A percentile compares a stretch with the other conserved stretches of the same genome.
phyloP scores from a whole-genome alignment of 441 rosid species.

The Viola pubescens region DNA sequence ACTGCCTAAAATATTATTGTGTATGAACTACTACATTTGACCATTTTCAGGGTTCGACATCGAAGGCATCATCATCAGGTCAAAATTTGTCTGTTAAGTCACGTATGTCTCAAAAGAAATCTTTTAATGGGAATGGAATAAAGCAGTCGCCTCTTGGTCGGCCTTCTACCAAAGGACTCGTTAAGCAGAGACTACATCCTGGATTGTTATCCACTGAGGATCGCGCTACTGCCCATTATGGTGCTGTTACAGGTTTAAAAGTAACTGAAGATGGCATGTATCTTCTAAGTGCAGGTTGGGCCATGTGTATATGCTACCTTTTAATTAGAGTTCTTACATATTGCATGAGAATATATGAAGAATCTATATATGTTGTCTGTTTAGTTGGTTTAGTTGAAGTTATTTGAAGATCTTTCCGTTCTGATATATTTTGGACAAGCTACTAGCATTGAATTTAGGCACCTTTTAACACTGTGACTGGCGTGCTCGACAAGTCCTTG shows the following conservation, averaged over 20 bases:
- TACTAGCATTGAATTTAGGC: too few relatives aligned
- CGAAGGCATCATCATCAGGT: constrained; percentile 34
- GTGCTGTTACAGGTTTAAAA: constrained; percentile 80
- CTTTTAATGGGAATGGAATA: constrained; percentile 43
- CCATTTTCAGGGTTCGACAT: constrained; percentile 34
- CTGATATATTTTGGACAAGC: too few relatives aligned
- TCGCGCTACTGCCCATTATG: constrained; percentile 90
- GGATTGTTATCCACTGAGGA: constrained; percentile 77
- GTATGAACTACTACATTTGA: not conserved
- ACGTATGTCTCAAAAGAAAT: constrained; percentile 35
- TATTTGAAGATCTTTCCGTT: too few relatives aligned
- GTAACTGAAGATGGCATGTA: constrained; percentile 81
- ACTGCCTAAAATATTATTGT: not conserved
- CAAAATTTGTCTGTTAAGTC: constrained; percentile 35
- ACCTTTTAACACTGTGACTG: too few relatives aligned
- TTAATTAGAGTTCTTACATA: too few relatives aligned
- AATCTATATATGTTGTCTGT: too few relatives aligned
- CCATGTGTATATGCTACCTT: constrained; percentile 5
- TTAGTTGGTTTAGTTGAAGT: too few relatives aligned
- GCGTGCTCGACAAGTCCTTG: too few relatives aligned
- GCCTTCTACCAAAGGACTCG: constrained; percentile 42
- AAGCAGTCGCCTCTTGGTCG: constrained; percentile 49
- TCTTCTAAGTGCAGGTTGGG: constrained; percentile 84
- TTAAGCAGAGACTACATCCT: constrained; percentile 66
- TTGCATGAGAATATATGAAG: too few relatives aligned